Percentiles rank a stretch among this genome's conserved stretches.
Evolutionary conservation across 1,284 basidiomycete genomes (phyloP).

Genomic region (Puccinia novopanici): DNA sequence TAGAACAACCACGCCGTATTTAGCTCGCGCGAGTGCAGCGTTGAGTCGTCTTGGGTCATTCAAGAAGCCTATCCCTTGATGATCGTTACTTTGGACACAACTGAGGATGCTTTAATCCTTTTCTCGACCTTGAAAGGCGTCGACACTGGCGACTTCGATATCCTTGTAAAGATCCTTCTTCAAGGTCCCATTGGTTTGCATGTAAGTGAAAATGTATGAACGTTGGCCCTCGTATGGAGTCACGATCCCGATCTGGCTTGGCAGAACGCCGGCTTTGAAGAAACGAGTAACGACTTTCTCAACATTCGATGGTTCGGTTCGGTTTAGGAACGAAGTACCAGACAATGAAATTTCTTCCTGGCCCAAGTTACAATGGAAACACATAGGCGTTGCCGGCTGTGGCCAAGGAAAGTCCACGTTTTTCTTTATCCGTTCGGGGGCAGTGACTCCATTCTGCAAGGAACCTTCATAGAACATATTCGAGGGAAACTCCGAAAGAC

Average conservation of each 20-base stretch:
- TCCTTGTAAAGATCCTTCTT: constrained; percentile 99
- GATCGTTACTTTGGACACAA: constrained; percentile 98
- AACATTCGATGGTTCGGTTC: constrained; percentile 96
- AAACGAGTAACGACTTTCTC: constrained; percentile 99
- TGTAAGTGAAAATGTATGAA: constrained; percentile 98
- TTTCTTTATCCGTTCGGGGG: constrained; percentile 91
- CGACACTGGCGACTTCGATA: constrained; percentile 96
- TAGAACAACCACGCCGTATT: constrained; percentile 95
- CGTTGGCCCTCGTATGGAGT: constrained; percentile 99
- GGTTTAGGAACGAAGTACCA: constrained; percentile 97
- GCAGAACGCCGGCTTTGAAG: constrained; percentile 96
- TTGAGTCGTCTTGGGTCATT: constrained; percentile 96
- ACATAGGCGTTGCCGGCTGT: constrained; percentile 95
- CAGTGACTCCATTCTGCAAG: constrained; percentile 97
- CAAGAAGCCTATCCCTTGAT: constrained; percentile 98
- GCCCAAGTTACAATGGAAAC: constrained; percentile 99
- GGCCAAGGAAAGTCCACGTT: constrained; percentile 99
- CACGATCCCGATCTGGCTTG: constrained; percentile 93
- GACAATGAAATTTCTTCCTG: constrained; percentile 98
- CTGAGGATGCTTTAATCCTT: constrained; percentile 99
- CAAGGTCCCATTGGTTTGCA: constrained; percentile 96
- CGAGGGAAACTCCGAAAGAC: constrained; percentile 96
- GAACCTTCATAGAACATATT: constrained; percentile 99
- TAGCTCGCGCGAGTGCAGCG: constrained; percentile 93
- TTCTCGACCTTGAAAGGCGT: constrained; percentile 98